Evolutionary conservation across 2,329 filamentous ascomycete species (phyloP).

Genomic region (Cylindrodendrum hubeiense): DNA sequence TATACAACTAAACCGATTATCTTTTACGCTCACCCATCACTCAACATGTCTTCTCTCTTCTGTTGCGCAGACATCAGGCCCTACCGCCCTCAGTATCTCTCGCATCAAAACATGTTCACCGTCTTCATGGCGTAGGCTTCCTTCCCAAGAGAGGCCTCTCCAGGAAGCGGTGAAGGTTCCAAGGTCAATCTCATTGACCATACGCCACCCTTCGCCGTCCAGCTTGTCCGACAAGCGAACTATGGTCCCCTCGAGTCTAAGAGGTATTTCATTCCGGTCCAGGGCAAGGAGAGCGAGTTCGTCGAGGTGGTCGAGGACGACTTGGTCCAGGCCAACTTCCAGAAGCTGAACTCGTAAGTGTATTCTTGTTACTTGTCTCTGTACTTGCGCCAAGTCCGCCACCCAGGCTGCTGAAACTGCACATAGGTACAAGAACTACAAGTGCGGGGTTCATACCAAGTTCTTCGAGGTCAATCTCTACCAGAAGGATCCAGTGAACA

Average conservation of each 20-base stretch:
- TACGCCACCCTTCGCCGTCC: conserved; percentile 10
- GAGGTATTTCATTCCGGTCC: conserved; percentile 23
- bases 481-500: conserved; percentile 25
- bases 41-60: conserved; percentile 18
- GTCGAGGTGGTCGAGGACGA: conserved; percentile 8
- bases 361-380: neutral
- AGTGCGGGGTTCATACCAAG: conserved; percentile 17
- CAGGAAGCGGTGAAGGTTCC: neutral
- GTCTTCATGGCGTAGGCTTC: conserved; percentile 18
- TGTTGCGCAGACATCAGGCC: conserved; percentile 10
- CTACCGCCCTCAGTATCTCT: conserved; percentile 16
- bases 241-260: conserved; percentile 22
- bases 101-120: conserved; percentile 18
- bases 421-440: conserved; percentile 28
- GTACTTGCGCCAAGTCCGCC: neutral
- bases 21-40: neutral
- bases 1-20: neutral
- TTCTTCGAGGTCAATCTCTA: conserved; percentile 34
- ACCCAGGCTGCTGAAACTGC: neutral
- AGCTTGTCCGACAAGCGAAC: conserved; percentile 29
- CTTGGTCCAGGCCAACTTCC: conserved; percentile 23
- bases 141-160: neutral
- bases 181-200: neutral
- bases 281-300: neutral
- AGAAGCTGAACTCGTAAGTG: conserved; percentile 25